Evolutionary conservation across 2,329 filamentous ascomycete genomes (phyloP).

Genomic region (Sporothrix globosa): DNA sequence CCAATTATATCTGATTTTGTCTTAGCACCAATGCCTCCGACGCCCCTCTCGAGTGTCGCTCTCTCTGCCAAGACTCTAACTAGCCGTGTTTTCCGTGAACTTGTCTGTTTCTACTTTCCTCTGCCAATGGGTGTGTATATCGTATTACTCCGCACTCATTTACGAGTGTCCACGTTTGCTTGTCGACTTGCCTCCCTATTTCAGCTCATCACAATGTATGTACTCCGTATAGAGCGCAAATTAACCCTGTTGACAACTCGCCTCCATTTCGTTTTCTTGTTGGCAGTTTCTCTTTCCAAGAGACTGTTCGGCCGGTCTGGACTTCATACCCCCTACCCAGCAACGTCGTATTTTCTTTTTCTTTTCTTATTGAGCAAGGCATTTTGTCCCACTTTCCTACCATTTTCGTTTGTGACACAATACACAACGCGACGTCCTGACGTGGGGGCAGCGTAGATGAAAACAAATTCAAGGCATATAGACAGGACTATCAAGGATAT

Average conservation of each 20-base stretch:
- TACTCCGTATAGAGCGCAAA: background rate
- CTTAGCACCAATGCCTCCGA: background rate
- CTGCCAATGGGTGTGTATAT: background rate
- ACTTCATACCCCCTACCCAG: background rate
- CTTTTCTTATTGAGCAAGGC: background rate
- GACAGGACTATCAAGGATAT: background rate
- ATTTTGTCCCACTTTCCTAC: background rate
- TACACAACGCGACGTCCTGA: background rate
- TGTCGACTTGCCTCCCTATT: conserved; percentile 3
- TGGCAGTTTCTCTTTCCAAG: background rate
- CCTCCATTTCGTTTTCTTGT: background rate
- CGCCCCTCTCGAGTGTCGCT: background rate
- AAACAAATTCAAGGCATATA: background rate
- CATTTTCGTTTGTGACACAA: background rate
- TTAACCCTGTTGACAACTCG: conserved; percentile 14
- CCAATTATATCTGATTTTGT: background rate
- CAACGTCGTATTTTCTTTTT: background rate
- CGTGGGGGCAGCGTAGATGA: background rate
- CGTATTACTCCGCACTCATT: conserved; percentile 2
- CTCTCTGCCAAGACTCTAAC: background rate
- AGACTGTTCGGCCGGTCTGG: background rate
- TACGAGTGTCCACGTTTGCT: background rate
- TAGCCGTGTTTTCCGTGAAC: conserved; percentile 3
- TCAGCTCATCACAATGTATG: conserved; percentile 19
- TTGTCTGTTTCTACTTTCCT: background rate